Evolutionary conservation across 2,329 filamentous ascomycete species (phyloP), one percentile per base, ranked within the genome.

Genomic region (Hirsutella minnesotensis): DNA sequence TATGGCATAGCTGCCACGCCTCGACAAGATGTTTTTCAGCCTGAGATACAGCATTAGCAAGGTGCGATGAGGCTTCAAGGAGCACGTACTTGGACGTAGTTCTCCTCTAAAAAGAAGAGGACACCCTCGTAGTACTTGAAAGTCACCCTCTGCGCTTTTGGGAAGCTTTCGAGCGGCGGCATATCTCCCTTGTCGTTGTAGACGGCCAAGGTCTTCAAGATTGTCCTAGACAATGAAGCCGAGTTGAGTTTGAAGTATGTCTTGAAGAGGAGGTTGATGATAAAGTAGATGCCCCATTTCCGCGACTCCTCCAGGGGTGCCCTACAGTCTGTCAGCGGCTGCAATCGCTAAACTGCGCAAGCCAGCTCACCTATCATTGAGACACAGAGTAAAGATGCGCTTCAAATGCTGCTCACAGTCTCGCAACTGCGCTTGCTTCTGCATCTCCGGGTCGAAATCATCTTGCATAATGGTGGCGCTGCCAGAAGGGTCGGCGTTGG

Each of bases 221-320:
- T 82, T 51, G 92, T 95, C 59, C 92, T 88, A 16, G 83, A 94
- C 18, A 96, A 70, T n/a, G 79, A 81, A 44, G 94, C 83, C 29
- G 84, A 86, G 64, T 94, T 95, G 49, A 96, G 71, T 68, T 86
- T 94, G 70, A 98, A 98, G 62, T 96, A 95, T 2, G 89, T 96
- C 65, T 96, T 96, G 77, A 98, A 98, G 13, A 95, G 72, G 8
- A 98, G 74, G 58, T 95, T 96, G 56, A 89, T 87, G 50, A 90
- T 82, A 61, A 88, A 89, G 67, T 98, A 98, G 39, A 95, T 85
- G 7, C 87, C 94, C 92, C 92, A 98, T 75, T 96, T 98, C 43
- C 92, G 80, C 9, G 90, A 95, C 54, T 94, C 84, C 56, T 88
- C 80, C 37, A 95, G 69, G 13, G 84, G 80, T 47, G 85, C 84